Evolutionary conservation across 129 eudicot genomes (phyloP).

Genomic region (Artemisia annua): DNA sequence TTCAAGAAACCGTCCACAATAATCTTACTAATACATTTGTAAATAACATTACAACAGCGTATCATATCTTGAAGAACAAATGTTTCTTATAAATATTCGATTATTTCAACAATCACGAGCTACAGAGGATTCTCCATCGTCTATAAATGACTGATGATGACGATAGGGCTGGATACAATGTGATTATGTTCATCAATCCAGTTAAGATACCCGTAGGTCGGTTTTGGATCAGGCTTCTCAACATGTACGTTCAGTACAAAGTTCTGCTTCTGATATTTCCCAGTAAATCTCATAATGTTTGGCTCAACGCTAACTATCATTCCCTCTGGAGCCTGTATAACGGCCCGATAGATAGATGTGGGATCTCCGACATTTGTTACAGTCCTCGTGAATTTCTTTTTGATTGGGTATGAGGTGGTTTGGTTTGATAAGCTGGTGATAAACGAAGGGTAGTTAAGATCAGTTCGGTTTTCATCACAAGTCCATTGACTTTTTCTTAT

Average conservation of each 20-base stretch:
- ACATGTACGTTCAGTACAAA: conserved; percentile 25
- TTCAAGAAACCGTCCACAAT: too few relatives aligned
- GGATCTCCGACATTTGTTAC: conserved; percentile 38
- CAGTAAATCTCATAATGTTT: conserved; percentile 9
- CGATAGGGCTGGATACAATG: conserved; percentile 41
- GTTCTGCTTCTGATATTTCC: conserved; percentile 25
- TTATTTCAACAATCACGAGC: not conserved
- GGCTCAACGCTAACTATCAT: conserved; percentile 34
- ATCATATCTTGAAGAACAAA: too few relatives aligned
- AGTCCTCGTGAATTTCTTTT: conserved; percentile 22
- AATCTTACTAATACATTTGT: too few relatives aligned
- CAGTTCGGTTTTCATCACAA: conserved; percentile 15
- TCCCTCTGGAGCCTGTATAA: conserved; percentile 19
- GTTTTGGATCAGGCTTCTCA: not conserved
- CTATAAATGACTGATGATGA: not conserved
- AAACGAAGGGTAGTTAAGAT: conserved; percentile 51
- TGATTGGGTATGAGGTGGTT: not conserved
- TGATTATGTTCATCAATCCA: conserved; percentile 39
- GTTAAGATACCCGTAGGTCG: conserved; percentile 36
- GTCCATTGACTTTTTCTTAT: conserved; percentile 28
- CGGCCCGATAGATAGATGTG: conserved; percentile 21
- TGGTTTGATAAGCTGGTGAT: conserved; percentile 13
- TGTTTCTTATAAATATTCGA: too few relatives aligned
- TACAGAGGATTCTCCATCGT: not conserved
- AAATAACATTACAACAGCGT: too few relatives aligned